phyloP scores from a whole-genome alignment of 1,284 basidiomycete species.

The Cutaneotrichosporon dermatis region DNA sequence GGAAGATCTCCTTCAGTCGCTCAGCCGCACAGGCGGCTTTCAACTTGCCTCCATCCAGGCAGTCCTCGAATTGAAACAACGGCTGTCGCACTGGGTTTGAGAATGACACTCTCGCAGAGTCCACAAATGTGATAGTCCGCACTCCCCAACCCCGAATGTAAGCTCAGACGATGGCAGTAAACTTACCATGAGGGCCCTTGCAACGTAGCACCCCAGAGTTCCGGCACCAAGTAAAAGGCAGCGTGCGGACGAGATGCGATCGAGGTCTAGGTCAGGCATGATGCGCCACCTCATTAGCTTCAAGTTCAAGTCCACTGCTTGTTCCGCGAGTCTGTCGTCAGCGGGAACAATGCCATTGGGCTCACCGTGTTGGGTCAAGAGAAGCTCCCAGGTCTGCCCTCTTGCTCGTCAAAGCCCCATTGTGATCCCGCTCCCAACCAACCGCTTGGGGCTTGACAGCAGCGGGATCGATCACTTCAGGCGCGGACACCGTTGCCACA shows the following conservation, averaged over 20 bases:
- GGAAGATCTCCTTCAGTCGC: slow-evolving; percentile 81
- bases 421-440: slow-evolving; percentile 90
- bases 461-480: not conserved
- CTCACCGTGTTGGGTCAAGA: slow-evolving; percentile 77
- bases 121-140: slow-evolving; percentile 85
- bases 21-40: slow-evolving; percentile 91
- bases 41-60: slow-evolving; percentile 83
- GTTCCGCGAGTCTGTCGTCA: slow-evolving; percentile 70
- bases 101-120: slow-evolving; percentile 85
- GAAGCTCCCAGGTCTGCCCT: slow-evolving; percentile 87
- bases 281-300: slow-evolving; percentile 99
- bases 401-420: slow-evolving; percentile 80
- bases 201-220: slow-evolving; percentile 94
- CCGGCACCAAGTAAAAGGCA: slow-evolving; percentile 91
- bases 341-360: not conserved
- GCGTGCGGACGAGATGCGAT: slow-evolving; percentile 71
- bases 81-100: slow-evolving; percentile 97
- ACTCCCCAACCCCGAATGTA: slow-evolving; percentile 81
- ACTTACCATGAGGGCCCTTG: slow-evolving; percentile 76
- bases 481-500: slow-evolving; percentile 12
- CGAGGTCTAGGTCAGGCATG: slow-evolving; percentile 80
- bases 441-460: slow-evolving; percentile 55
- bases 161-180: not conserved
- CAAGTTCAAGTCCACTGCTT: slow-evolving; percentile 93
- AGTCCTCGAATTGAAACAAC: slow-evolving; percentile 91